Conservation (phyloP, 306 rosid species). For the Cicer bijugum region DNA sequence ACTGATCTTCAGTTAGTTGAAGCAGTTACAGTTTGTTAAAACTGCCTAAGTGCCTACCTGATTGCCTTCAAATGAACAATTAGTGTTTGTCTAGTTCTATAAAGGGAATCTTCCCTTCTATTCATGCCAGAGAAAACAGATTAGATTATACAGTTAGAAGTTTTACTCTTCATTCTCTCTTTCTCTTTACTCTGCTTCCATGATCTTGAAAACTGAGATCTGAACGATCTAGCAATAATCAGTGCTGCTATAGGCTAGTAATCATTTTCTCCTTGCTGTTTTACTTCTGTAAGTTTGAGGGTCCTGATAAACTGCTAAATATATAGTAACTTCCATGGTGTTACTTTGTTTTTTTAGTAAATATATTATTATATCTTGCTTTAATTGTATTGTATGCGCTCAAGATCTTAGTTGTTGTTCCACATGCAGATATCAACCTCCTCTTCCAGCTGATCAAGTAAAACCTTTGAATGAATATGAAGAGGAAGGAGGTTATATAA, state of each 20-base stretch:
- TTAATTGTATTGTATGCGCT: neutral
- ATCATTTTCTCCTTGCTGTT: slow-evolving; percentile 13
- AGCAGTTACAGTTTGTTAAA: no score
- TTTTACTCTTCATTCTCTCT: no score
- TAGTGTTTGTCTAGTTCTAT: no score
- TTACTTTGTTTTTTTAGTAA: slow-evolving; percentile 1
- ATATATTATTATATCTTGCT: slow-evolving; percentile 5
- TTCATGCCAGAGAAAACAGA: no score
- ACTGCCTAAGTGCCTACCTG: no score
- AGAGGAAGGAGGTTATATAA: slow-evolving; percentile 73
- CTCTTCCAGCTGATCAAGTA: slow-evolving; percentile 83
- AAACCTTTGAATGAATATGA: slow-evolving; percentile 76
- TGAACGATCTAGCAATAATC: no score
- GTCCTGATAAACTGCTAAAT: slow-evolving; percentile 3
- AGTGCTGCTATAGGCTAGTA: neutral
- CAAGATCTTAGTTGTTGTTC: slow-evolving; percentile 30
- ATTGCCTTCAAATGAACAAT: no score
- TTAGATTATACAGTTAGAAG: no score
- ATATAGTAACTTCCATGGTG: neutral
- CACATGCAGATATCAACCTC: slow-evolving; percentile 72
- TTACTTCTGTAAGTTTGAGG: neutral
- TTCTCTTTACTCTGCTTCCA: no score
- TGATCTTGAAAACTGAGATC: no score
- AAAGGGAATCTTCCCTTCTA: no score
- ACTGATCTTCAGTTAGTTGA: no score